Evolutionary conservation across 768 basidiomycete genomes (phyloP).

Genomic region (Suillus occidentalis): DNA sequence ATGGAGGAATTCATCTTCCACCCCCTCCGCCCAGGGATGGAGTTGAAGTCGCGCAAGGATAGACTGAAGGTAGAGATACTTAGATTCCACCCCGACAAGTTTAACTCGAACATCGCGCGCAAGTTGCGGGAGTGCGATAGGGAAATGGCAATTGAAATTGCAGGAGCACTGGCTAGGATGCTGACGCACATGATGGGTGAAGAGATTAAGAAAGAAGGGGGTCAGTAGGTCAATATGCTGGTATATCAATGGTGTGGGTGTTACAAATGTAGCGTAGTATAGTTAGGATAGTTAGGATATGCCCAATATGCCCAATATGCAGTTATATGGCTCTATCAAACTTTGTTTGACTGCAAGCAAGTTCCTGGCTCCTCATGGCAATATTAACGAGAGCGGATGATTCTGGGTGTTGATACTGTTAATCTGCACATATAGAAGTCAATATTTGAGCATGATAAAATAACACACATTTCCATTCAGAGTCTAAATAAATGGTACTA

Average conservation of each 20-base stretch:
- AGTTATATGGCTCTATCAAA: neutral
- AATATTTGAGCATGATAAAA: neutral
- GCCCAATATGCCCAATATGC: neutral
- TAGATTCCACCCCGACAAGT: slow-evolving; percentile 59
- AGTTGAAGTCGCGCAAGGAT: slow-evolving; percentile 36
- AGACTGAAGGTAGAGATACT: slow-evolving; percentile 45
- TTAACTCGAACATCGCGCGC: slow-evolving; percentile 36
- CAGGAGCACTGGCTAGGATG: slow-evolving; percentile 41
- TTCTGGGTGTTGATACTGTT: neutral
- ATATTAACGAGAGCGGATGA: no score
- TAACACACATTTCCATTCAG: neutral
- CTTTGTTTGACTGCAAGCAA: neutral
- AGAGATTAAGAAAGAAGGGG: neutral
- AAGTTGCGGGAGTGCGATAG: slow-evolving; percentile 36
- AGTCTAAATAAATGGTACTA: slow-evolving; percentile 28
- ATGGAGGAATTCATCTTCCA: slow-evolving; percentile 43
- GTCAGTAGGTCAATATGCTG: neutral
- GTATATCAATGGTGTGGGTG: neutral
- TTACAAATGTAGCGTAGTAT: neutral
- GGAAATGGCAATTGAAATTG: slow-evolving; percentile 34
- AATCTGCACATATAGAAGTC: neutral
- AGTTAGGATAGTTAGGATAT: no score
- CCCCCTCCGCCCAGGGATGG: slow-evolving; percentile 27
- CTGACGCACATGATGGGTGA: slow-evolving; percentile 38
- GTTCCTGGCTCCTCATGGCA: neutral